Evolutionary conservation across 116 monocot species (phyloP).

Genomic region (Trichopus zeylanicus): DNA sequence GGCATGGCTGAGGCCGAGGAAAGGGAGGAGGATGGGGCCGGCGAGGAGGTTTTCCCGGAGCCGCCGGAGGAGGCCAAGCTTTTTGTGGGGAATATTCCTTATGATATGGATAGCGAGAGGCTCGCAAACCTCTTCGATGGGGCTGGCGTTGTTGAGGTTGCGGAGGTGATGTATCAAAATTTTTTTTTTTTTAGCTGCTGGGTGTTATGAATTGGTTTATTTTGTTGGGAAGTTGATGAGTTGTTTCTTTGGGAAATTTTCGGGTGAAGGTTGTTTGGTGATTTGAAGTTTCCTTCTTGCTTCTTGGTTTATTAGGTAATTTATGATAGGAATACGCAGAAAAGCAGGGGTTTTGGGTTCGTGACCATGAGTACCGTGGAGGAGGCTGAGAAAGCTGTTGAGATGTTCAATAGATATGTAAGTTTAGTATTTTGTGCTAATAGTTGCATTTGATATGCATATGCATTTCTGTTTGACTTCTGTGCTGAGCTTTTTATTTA

Average conservation of each 20-base stretch:
- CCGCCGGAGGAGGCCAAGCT: constrained; percentile 83
- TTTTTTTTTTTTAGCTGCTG: background rate
- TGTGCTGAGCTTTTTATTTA: no score
- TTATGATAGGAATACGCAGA: constrained; percentile 67
- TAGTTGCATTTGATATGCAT: background rate
- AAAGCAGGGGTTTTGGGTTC: constrained; percentile 93
- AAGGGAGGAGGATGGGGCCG: constrained; percentile 2
- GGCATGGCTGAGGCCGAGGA: constrained; percentile 13
- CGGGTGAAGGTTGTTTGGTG: background rate
- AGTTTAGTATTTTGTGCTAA: constrained; percentile 8
- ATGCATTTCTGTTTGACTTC: no score
- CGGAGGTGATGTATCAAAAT: constrained; percentile 42
- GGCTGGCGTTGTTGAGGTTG: constrained; percentile 69
- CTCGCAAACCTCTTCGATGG: constrained; percentile 66
- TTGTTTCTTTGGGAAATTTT: background rate
- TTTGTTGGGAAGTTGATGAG: background rate
- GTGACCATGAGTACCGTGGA: constrained; percentile 84
- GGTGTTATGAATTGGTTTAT: background rate
- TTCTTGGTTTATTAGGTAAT: constrained; percentile 44
- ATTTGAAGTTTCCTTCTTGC: constrained; percentile 1
- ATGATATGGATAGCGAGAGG: constrained; percentile 62
- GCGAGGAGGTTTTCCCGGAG: constrained; percentile 38
- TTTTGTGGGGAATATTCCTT: constrained; percentile 76
- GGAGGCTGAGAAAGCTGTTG: constrained; percentile 81
- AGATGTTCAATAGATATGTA: constrained; percentile 82